A percentile compares a stretch with the other conserved stretches of the same genome.
phyloP scores from a whole-genome alignment of 2,329 filamentous ascomycete genomes.

The Ophiostoma pallidulum region DNA sequence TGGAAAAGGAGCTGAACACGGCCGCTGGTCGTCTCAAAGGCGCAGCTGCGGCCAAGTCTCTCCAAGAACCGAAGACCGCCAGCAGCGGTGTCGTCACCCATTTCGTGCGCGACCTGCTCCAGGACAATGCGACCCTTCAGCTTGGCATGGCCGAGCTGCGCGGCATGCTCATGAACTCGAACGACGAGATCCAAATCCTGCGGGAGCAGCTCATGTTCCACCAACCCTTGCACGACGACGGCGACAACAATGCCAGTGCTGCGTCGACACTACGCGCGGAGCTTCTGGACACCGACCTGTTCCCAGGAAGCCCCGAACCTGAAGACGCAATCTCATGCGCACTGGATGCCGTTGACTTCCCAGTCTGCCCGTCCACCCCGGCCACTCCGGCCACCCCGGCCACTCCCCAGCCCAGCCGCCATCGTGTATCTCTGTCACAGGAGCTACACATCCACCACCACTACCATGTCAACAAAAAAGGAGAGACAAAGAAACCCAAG shows the following conservation, averaged over 20 bases:
- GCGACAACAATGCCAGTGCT: slow-evolving; percentile 29
- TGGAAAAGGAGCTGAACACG: slow-evolving; percentile 72
- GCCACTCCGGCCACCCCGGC: not conserved
- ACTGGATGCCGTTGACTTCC: no score
- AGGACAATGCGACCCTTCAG: slow-evolving; percentile 92
- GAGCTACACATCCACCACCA: slow-evolving; percentile 92
- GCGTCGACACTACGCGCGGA: slow-evolving; percentile 60
- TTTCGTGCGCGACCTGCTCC: slow-evolving; percentile 89
- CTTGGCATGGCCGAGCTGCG: slow-evolving; percentile 83
- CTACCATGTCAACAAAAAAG: slow-evolving; percentile 58
- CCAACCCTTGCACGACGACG: slow-evolving; percentile 51
- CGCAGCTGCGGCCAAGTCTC: slow-evolving; percentile 60
- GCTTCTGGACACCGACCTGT: slow-evolving; percentile 37
- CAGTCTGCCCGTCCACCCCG: no score
- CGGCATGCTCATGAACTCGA: slow-evolving; percentile 82
- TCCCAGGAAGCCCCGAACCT: slow-evolving; percentile 2
- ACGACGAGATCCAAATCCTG: slow-evolving; percentile 84
- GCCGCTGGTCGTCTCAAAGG: slow-evolving; percentile 75
- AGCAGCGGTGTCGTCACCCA: slow-evolving; percentile 73
- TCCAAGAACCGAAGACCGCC: slow-evolving; percentile 44
- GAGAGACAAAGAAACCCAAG: slow-evolving; percentile 53
- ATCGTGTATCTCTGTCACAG: slow-evolving; percentile 42
- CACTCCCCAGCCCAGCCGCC: slow-evolving; percentile 18
- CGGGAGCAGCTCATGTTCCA: slow-evolving; percentile 74
- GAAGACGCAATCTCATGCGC: not conserved